Evolutionary conservation across 2,329 filamentous ascomycete species (phyloP).

Genomic region (Penicillium freii): DNA sequence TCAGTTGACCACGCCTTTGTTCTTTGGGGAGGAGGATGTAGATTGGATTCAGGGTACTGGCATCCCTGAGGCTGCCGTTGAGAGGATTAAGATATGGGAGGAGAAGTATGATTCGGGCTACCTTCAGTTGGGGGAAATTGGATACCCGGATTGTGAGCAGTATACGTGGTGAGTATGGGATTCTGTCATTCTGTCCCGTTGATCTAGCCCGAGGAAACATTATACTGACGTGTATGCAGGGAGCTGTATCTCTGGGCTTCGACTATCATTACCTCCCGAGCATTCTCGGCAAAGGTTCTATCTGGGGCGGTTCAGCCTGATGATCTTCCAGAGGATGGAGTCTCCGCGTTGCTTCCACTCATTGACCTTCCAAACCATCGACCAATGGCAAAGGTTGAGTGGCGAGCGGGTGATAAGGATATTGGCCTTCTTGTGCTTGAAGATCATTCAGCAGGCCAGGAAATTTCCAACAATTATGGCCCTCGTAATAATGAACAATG

Average conservation of each 20-base stretch:
- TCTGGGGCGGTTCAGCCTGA: slow-evolving; percentile 35
- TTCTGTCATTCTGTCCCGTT: neutral
- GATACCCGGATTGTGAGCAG: slow-evolving; percentile 30
- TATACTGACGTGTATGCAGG: slow-evolving; percentile 29
- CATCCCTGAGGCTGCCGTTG: slow-evolving; percentile 34
- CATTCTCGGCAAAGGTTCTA: slow-evolving; percentile 46
- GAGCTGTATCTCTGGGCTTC: slow-evolving; percentile 48
- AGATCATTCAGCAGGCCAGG: slow-evolving; percentile 47
- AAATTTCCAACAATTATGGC: slow-evolving; percentile 70
- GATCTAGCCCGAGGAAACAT: neutral
- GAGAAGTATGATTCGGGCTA: slow-evolving; percentile 38
- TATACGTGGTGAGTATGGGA: slow-evolving; percentile 40
- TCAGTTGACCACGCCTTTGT: slow-evolving; percentile 60
- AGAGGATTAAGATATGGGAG: slow-evolving; percentile 37
- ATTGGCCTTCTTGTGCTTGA: slow-evolving; percentile 46
- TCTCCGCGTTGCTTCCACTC: slow-evolving; percentile 67
- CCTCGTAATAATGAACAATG: slow-evolving; percentile 71
- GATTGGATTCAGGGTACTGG: slow-evolving; percentile 46
- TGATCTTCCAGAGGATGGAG: slow-evolving; percentile 54
- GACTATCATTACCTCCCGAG: slow-evolving; percentile 45
- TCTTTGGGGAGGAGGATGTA: slow-evolving; percentile 62
- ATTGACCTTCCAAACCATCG: slow-evolving; percentile 72
- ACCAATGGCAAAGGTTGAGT: slow-evolving; percentile 58
- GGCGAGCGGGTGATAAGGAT: slow-evolving; percentile 50
- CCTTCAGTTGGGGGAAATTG: slow-evolving; percentile 30